phyloP scores from a whole-genome alignment of 306 rosid genomes.

The Ormosia emarginata region DNA sequence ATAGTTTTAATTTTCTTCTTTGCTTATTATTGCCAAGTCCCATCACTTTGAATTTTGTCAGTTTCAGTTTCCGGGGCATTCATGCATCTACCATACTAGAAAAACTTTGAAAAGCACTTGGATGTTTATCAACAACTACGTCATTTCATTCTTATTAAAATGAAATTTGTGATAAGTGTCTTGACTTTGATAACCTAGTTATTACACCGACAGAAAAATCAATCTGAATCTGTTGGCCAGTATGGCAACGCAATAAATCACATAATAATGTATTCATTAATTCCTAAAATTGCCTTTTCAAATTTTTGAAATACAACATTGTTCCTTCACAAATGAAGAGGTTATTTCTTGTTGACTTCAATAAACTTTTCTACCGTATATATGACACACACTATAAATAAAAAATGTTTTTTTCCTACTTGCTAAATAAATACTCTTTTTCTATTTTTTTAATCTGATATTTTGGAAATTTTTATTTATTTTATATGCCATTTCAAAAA shows the following conservation, averaged over 20 bases:
- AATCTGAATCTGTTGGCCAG: background rate
- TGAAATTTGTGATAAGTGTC: background rate
- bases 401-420: no score
- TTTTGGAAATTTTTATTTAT: no score
- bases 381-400: background rate
- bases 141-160: background rate
- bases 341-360: background rate
- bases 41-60: background rate
- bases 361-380: background rate
- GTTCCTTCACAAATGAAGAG: background rate
- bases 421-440: no score
- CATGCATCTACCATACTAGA: background rate
- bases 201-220: slow-evolving; percentile 5
- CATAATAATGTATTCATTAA: background rate
- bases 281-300: background rate
- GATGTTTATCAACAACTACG: background rate
- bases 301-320: background rate
- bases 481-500: no score
- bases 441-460: no score
- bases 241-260: background rate
- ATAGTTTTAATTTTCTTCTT: no score
- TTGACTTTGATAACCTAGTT: background rate
- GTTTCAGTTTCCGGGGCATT: background rate
- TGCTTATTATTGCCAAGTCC: no score
- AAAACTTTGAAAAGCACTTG: background rate